Percentiles rank a stretch among this genome's conserved stretches.
phyloP scores from a whole-genome alignment of 805 yeast species.

The Sugiyamaella floridensis region DNA sequence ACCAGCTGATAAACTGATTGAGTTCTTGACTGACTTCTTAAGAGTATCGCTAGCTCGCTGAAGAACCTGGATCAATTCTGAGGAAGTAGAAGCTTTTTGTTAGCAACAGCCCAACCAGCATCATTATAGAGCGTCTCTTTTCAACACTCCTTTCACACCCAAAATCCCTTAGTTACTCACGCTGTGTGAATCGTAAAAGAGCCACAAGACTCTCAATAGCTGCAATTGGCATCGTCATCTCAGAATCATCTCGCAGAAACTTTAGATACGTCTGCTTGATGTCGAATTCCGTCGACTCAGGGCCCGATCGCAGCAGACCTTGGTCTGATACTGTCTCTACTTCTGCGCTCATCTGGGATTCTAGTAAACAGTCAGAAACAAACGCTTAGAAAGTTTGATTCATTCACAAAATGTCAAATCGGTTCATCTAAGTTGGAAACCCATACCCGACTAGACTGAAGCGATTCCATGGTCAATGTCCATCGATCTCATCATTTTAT shows the following conservation, averaged over 20 bases:
- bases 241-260: conserved; percentile 83
- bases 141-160: neutral
- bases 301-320: neutral
- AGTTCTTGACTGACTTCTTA: conserved; percentile 76
- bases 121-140: neutral
- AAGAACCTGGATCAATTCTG: conserved; percentile 79
- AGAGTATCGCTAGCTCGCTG: conserved; percentile 68
- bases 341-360: neutral
- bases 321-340: neutral
- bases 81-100: conserved; percentile 64
- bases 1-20: conserved; percentile 92
- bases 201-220: conserved; percentile 93
- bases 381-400: too few relatives aligned
- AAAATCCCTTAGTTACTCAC: conserved; percentile 16
- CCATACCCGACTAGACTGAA: too few relatives aligned
- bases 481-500: too few relatives aligned
- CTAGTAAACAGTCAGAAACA: too few relatives aligned
- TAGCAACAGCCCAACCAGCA: neutral
- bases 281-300: conserved; percentile 44
- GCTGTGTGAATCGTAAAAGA: conserved; percentile 72
- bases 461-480: too few relatives aligned
- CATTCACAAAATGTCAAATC: neutral
- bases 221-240: conserved; percentile 98
- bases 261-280: conserved; percentile 73
- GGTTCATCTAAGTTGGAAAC: too few relatives aligned